These are phyloP conservation scores for Melampsora abietis-canadensis DNA, from an alignment of 1,284 basidiomycete species.

Conservation along the genomic window DNA sequence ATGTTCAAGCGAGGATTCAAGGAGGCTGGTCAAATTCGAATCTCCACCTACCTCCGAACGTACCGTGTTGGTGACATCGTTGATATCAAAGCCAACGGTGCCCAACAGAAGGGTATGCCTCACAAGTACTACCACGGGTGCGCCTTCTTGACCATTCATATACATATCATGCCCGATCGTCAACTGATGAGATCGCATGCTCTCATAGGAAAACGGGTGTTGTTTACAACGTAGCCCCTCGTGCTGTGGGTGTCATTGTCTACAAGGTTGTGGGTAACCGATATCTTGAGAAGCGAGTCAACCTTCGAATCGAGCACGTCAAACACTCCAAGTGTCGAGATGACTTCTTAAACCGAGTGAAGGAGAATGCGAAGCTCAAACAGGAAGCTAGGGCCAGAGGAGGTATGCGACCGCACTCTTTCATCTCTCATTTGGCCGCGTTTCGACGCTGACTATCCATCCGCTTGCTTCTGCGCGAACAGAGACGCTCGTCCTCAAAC, in stretches of 20 bases:
- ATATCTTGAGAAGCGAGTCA: conserved; percentile 99
- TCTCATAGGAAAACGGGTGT: conserved; percentile 81
- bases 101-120: conserved; percentile 99
- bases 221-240: conserved; percentile 94
- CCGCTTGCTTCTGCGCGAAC: conserved; percentile 27
- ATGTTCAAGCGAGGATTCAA: conserved; percentile 99
- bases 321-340: conserved; percentile 97
- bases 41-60: conserved; percentile 88
- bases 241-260: conserved; percentile 91
- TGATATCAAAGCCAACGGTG: conserved; percentile 98
- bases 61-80: conserved; percentile 98
- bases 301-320: conserved; percentile 97
- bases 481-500: conserved; percentile 83
- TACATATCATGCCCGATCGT: background rate
- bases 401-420: conserved; percentile 61
- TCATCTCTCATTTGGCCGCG: conserved; percentile 14
- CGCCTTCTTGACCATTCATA: background rate
- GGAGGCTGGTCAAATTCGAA: conserved; percentile 63
- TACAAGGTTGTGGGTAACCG: conserved; percentile 99
- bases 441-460: background rate
- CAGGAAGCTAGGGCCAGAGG: conserved; percentile 81
- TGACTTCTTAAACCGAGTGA: conserved; percentile 95
- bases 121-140: conserved; percentile 69
- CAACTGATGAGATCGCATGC: background rate
- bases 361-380: conserved; percentile 83